Base-by-base conservation (phyloP, 164 flowering plant genomes). In the Brasenia schreberi region DNA sequence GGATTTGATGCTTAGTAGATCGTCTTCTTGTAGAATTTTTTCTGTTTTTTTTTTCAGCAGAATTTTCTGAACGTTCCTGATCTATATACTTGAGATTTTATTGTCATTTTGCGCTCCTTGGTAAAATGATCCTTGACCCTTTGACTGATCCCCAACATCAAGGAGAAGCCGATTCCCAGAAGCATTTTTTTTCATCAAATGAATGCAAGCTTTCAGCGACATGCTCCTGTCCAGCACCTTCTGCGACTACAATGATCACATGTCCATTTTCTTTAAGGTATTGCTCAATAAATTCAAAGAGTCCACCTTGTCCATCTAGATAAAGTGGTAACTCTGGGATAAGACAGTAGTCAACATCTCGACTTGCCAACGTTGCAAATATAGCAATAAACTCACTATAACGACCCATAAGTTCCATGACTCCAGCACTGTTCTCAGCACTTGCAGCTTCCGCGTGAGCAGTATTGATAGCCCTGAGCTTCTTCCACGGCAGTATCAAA, bases 401-500 rank as follows among this genome's bases (percentile, higher is more conserved):
- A 61, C 93, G 85, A 19, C 97, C 97, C 97, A 91, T 91, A 43
- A 91, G 77, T 78, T 88, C 88, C 69, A 88, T 95, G 39, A 91
- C 72, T 18, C 97, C 97, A 67, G 88, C 71, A 18, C 97, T 91
- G 80, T 91, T 87, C 77, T 91, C 97, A 2, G 74, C 65, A 80
- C 97, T 91, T 69, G 65, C 80, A 75, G 89, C 82, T 74, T 91
- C 97, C 65, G 88, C 94, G 80, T 90, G 97, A 18, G 90, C 97
- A 11, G 97, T 92, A 82, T 90, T 86, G 62, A 90, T 90, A 69
- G 97, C 97, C 69, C 97, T 90, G 94, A 70, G 97, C 97, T 70
- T 90, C 97, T 75, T 90, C 97, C 59, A 90, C 97, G 63, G 97
- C 94, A 81, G 97, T 81, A 71, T 90, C 97, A 79, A 91, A 91